These are phyloP conservation scores for Bidens hawaiensis DNA, from an alignment of 140 eudicot species.

Conservation along the genomic window DNA sequence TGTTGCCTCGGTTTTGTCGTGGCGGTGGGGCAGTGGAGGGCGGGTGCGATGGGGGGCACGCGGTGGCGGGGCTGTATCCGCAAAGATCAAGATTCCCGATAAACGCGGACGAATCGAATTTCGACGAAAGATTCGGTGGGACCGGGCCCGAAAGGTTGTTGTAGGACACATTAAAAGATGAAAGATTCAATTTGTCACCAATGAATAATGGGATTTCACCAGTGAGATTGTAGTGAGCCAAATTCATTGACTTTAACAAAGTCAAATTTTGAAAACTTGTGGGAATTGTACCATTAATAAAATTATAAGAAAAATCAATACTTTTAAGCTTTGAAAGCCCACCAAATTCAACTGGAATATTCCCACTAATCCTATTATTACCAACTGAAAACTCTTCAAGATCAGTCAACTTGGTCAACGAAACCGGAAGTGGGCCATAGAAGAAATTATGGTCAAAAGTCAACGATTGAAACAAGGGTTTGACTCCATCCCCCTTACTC, in stretches of 20 bases:
- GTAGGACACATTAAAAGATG: constrained; percentile 76
- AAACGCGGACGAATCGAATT: constrained; percentile 67
- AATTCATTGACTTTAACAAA: constrained; percentile 31
- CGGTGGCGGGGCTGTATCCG: constrained; percentile 65
- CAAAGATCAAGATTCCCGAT: constrained; percentile 82
- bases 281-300: constrained; percentile 72
- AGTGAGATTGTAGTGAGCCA: constrained; percentile 51
- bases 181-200: constrained; percentile 52
- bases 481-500: constrained; percentile 10
- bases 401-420: constrained; percentile 49
- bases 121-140: constrained; percentile 52
- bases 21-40: constrained; percentile 29
- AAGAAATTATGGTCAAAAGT: constrained; percentile 64
- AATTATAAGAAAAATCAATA: constrained; percentile 61
- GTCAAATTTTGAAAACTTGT: constrained; percentile 39
- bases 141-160: constrained; percentile 83
- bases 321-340: constrained; percentile 40
- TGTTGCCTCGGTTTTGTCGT: constrained; percentile 17
- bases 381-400: constrained; percentile 53
- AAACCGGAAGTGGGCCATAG: constrained; percentile 47
- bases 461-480: constrained; percentile 33
- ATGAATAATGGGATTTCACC: constrained; percentile 72
- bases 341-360: constrained; percentile 49
- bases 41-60: constrained; percentile 51
- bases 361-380: constrained; percentile 53